Base-by-base conservation (phyloP, 2,329 filamentous ascomycete genomes). In the Talaromyces islandicus region DNA sequence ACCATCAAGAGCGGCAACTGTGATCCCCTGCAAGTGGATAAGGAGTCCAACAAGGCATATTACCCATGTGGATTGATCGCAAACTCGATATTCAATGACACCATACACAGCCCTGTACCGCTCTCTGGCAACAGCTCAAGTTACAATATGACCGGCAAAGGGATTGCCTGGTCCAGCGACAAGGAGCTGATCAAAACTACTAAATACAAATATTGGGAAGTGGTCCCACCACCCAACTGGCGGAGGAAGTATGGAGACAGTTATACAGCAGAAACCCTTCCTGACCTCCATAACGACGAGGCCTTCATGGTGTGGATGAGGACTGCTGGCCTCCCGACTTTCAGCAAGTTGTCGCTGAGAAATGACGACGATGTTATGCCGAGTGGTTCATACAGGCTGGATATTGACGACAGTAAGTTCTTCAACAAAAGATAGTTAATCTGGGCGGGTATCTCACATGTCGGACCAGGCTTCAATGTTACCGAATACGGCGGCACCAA, bases 221-320 rank as follows among this genome's bases (percentile, higher is more conserved):
- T 96, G 12, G 76, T 88, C 0, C 92, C 92, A 0, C 94, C 94
- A 0, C 92, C 90, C 4, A 95, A 97, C 74, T 99, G 94, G 94
- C 72, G 77, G 19, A 70, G 81, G 12, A 83, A 85, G 60, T 96
- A 88, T 66, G 88, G 87, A 7, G 72, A 88, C 41, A 85, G 83
- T 63, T 96, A 96, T 71, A 87, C 83, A 3, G 73, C 79, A 0
- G 77, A 83, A 0, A 81, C 83, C 56, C 86, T 91, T 24, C 91
- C 92, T 0, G 77, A 94, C 67, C 74, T 97, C 19, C 82, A 88
- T 64, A 77, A 85, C 0, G 88, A 91, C 77, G 89, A 96, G 73
- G 86, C 87, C 50, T 96, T 99, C 74, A 92, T 97, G 77, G 92
- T 97, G 24, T 99, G 94, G 94, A 99, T 99, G 94, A 87, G 94